These are phyloP conservation scores for Elasticomyces elasticus DNA, from an alignment of 495 filamentous ascomycete species.

Conservation along the genomic window DNA sequence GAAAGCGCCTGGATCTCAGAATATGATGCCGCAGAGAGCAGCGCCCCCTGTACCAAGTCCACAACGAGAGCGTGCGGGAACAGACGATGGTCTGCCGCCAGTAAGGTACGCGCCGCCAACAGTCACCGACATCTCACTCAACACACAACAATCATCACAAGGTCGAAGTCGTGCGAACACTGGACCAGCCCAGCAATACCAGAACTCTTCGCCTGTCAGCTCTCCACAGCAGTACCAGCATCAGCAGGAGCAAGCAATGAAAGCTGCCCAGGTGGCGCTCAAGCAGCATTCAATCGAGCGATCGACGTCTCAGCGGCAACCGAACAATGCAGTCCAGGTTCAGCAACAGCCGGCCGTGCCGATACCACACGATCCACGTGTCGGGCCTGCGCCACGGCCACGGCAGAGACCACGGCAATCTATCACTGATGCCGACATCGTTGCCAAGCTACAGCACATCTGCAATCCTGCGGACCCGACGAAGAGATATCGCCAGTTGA, in stretches of 20 bases:
- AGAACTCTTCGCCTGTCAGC: conserved; percentile 8
- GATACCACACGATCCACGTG: conserved; percentile 32
- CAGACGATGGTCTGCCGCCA: conserved; percentile 27
- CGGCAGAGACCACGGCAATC: conserved; percentile 68
- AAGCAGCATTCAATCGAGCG: conserved; percentile 46
- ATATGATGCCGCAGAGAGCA: conserved; percentile 33
- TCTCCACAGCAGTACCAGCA: conserved; percentile 53
- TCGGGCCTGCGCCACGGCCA: conserved; percentile 53
- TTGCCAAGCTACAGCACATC: conserved; percentile 71
- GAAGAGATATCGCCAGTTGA: conserved; percentile 73
- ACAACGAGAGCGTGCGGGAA: conserved; percentile 17
- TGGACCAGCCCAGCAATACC: conserved; percentile 19
- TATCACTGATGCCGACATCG: conserved; percentile 62
- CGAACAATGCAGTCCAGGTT: conserved; percentile 36
- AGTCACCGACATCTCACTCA: conserved; percentile 35
- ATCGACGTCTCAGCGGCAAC: conserved; percentile 54
- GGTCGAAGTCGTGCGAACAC: conserved; percentile 33
- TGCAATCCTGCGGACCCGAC: conserved; percentile 84
- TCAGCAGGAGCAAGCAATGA: conserved; percentile 72
- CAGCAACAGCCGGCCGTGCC: conserved; percentile 47
- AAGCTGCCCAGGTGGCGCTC: conserved; percentile 60
- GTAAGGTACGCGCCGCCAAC: conserved; percentile 30
- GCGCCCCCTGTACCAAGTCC: conserved; percentile 34
- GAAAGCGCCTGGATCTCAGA: conserved; percentile 43
- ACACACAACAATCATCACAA: conserved; percentile 37